phyloP scores from a whole-genome alignment of 768 basidiomycete genomes.

The Punctularia strigosozonata region DNA sequence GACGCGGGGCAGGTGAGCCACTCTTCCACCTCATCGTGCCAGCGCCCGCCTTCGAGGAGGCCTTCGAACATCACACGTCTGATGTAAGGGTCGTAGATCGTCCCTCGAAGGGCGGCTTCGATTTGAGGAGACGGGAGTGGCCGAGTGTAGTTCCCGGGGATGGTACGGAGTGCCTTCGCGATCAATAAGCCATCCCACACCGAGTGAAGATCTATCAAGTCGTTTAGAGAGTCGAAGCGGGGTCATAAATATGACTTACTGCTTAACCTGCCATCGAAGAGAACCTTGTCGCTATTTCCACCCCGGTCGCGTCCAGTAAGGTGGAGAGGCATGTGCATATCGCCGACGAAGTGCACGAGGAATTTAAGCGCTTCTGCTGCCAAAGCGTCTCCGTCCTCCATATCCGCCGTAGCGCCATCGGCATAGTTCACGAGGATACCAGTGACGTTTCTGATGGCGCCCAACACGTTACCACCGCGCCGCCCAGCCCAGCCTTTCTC shows the following conservation, averaged over 20 bases:
- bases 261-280: conserved; percentile 58
- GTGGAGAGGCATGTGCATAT: conserved; percentile 91
- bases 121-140: conserved; percentile 60
- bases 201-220: conserved; percentile 58
- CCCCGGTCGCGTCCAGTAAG: conserved; percentile 81
- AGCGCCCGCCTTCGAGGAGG: conserved; percentile 38
- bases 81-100: conserved; percentile 82
- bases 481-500: conserved; percentile 57
- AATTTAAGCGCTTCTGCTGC: conserved; percentile 84
- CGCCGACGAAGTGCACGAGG: conserved; percentile 86
- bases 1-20: conserved; percentile 62
- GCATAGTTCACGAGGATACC: conserved; percentile 42
- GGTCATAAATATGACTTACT: conserved; percentile 34
- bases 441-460: conserved; percentile 70
- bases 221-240: conserved; percentile 1
- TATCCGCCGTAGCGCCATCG: conserved; percentile 7
- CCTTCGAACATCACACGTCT: conserved; percentile 86
- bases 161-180: conserved; percentile 66
- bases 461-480: conserved; percentile 55
- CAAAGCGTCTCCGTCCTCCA: conserved; percentile 18
- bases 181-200: conserved; percentile 82
- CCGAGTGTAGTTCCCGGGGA: conserved; percentile 62
- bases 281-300: conserved; percentile 70
- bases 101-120: conserved; percentile 55
- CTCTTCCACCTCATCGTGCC: conserved; percentile 39